Percentiles rank a stretch among this genome's conserved stretches.
phyloP scores from a whole-genome alignment of 164 flowering plant species.

The Macadamia tetraphylla region DNA sequence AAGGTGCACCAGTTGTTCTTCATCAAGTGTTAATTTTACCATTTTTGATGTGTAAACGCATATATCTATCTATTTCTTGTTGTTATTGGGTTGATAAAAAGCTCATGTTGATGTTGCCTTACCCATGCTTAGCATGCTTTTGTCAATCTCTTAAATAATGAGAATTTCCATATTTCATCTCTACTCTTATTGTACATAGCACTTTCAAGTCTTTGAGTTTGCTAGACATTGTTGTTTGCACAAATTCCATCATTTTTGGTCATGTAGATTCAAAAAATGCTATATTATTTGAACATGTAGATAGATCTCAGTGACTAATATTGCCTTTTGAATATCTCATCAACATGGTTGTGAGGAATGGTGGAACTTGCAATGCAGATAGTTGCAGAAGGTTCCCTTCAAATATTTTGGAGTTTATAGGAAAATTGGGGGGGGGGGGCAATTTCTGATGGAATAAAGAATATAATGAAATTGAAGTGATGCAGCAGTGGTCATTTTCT shows the following conservation, averaged over 20 bases:
- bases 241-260: background rate
- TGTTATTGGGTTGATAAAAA: conserved; percentile 18
- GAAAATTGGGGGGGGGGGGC: no score
- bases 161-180: conserved; percentile 4
- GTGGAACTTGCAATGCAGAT: background rate
- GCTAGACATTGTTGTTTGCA: background rate
- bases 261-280: background rate
- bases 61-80: conserved; percentile 8
- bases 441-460: no score
- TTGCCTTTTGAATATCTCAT: background rate
- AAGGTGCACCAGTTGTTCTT: conserved; percentile 16
- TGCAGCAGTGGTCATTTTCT: no score
- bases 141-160: conserved; percentile 6
- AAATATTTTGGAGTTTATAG: no score
- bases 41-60: conserved; percentile 11
- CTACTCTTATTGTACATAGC: background rate
- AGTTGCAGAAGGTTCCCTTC: no score
- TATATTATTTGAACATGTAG: background rate
- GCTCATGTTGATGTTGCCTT: background rate
- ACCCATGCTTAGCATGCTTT: conserved; percentile 4
- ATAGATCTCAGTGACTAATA: background rate
- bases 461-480: no score
- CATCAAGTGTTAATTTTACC: conserved; percentile 11
- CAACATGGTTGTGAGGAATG: background rate
- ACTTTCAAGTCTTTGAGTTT: background rate